phyloP scores from a whole-genome alignment of 331 rosid species.

The Quercus tomentella region DNA sequence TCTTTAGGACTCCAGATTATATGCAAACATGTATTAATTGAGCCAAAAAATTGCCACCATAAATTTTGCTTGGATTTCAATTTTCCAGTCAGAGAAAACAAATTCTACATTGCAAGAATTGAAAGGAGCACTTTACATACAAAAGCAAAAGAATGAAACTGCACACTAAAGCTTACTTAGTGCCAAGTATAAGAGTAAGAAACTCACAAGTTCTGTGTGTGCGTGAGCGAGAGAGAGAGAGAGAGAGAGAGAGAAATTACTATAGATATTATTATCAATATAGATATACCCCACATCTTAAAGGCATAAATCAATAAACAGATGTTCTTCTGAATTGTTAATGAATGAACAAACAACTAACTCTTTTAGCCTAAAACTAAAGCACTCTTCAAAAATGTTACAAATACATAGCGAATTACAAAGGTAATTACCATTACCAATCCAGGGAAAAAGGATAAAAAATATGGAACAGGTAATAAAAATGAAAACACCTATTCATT shows the following conservation, averaged over 20 bases:
- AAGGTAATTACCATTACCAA: not conserved
- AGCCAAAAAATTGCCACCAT: too few relatives aligned
- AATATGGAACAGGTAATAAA: not conserved
- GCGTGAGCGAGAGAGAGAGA: not conserved
- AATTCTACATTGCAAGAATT: too few relatives aligned
- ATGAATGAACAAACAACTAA: slow-evolving; percentile 17
- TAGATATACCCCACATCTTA: not conserved
- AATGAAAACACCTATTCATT: slow-evolving; percentile 38
- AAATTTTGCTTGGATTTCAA: too few relatives aligned
- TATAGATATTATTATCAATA: not conserved
- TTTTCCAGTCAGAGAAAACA: too few relatives aligned
- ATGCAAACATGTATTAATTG: too few relatives aligned
- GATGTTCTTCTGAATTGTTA: not conserved
- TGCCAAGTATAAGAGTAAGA: too few relatives aligned
- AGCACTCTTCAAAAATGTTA: slow-evolving; percentile 11
- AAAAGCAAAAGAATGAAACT: too few relatives aligned
- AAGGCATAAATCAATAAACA: not conserved
- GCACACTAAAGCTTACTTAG: too few relatives aligned
- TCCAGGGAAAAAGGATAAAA: not conserved
- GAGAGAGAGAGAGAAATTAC: not conserved
- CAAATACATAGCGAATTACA: slow-evolving; percentile 9
- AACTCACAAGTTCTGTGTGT: not conserved
- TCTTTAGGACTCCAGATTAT: too few relatives aligned
- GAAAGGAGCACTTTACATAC: too few relatives aligned
- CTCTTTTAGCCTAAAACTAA: slow-evolving; percentile 28